A percentile compares a stretch with the other conserved stretches of the same genome.
Conservation (phyloP, 2,329 filamentous ascomycete genomes). For the Aspergillus arachidicola region DNA sequence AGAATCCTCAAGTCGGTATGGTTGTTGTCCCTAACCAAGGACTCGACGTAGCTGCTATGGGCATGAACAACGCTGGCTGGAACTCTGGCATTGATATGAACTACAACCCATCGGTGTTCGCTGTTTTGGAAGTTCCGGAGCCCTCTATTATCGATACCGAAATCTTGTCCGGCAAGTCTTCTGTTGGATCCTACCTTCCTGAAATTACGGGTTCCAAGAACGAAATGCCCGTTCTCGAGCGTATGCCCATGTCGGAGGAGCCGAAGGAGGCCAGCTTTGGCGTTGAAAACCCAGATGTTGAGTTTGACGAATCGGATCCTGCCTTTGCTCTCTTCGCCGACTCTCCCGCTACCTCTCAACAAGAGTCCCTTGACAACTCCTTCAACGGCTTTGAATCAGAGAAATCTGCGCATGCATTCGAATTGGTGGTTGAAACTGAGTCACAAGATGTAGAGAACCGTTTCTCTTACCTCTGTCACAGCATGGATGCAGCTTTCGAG, state of each 20-base stretch:
- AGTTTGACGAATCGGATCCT: conserved; percentile 59
- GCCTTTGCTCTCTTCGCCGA: conserved; percentile 55
- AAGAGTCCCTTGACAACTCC: conserved; percentile 31
- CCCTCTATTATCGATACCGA: conserved; percentile 63
- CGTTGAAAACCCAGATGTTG: conserved; percentile 39
- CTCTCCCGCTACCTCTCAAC: conserved; percentile 42
- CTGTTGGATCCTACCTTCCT: conserved; percentile 46
- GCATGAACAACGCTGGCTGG: conserved; percentile 53
- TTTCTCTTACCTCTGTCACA: conserved; percentile 42
- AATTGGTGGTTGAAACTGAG: conserved; percentile 60
- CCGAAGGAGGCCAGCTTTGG: conserved; percentile 20
- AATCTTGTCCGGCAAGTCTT: conserved; percentile 71
- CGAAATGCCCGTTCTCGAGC: conserved; percentile 53
- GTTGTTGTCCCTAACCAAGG: conserved; percentile 79
- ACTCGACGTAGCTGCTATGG: conserved; percentile 74
- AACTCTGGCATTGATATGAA: conserved; percentile 50
- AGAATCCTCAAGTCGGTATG: conserved; percentile 69
- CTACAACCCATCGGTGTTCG: conserved; percentile 58
- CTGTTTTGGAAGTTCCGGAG: conserved; percentile 70
- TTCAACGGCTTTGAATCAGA: conserved; percentile 61
- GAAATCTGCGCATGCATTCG: conserved; percentile 65
- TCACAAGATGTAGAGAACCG: conserved; percentile 29
- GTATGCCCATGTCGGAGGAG: conserved; percentile 26
- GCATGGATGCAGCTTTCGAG: conserved; percentile 46
- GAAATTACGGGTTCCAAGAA: conserved; percentile 51